Conservation (phyloP, 495 filamentous ascomycete genomes). For the Apiosordaria backusii region DNA sequence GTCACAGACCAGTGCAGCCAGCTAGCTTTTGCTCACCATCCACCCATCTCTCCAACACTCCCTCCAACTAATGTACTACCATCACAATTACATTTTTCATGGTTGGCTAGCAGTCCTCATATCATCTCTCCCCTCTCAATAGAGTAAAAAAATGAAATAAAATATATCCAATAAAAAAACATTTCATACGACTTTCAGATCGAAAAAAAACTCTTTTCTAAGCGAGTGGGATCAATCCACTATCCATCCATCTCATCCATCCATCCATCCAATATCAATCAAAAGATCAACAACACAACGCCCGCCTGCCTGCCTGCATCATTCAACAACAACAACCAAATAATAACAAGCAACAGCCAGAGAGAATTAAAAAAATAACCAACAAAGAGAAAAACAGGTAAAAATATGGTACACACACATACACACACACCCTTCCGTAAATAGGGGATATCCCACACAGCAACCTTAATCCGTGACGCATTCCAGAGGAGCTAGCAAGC, state of each 20-base stretch:
- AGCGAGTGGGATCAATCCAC: neutral
- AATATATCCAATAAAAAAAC: conserved; percentile 3
- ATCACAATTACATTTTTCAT: neutral
- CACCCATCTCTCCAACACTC: neutral
- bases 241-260: neutral
- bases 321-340: conserved; percentile 8
- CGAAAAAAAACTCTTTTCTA: conserved; percentile 12
- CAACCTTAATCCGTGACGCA: neutral
- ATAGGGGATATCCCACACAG: neutral
- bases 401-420: conserved; percentile 12
- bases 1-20: conserved; percentile 12
- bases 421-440: conserved; percentile 8
- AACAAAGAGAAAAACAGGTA: conserved; percentile 8
- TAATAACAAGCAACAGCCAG: conserved; percentile 11
- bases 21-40: neutral
- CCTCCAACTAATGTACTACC: neutral
- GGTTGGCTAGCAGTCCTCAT: too few species aligned
- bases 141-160: neutral
- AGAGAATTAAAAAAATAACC: conserved; percentile 11
- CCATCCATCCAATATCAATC: neutral
- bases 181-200: neutral
- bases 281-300: neutral
- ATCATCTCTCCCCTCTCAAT: too few species aligned
- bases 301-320: conserved; percentile 6
- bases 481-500: neutral